phyloP scores from a whole-genome alignment of 805 yeast genomes.

The Saccharomycopsis microspora region DNA sequence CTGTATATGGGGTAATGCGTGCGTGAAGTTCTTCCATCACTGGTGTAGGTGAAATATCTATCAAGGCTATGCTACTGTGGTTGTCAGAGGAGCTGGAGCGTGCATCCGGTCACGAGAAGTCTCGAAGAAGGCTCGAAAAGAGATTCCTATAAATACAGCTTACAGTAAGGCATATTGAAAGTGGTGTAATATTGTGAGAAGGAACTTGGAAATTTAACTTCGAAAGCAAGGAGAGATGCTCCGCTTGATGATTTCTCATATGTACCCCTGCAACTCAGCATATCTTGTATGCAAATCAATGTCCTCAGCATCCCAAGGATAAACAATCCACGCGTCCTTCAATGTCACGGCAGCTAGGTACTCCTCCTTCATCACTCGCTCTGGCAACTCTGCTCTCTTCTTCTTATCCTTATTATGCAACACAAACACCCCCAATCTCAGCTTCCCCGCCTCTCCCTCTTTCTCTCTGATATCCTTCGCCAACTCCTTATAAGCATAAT shows the following conservation, averaged over 20 bases:
- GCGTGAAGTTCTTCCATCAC: too few relatives aligned
- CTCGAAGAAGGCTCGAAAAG: not conserved
- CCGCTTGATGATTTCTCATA: constrained; percentile 19
- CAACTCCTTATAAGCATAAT: constrained; percentile 71
- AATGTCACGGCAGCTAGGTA: constrained; percentile 69
- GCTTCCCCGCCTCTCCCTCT: constrained; percentile 46
- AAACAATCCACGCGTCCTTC: constrained; percentile 75
- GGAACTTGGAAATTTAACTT: not conserved
- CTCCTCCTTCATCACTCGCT: constrained; percentile 48
- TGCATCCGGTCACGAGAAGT: too few relatives aligned
- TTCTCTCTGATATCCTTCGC: constrained; percentile 45
- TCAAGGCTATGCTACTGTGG: too few relatives aligned
- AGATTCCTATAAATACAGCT: not conserved
- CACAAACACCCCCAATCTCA: constrained; percentile 67
- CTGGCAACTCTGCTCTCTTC: constrained; percentile 65
- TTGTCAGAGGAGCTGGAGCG: too few relatives aligned
- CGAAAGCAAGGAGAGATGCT: not conserved
- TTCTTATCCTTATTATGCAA: constrained; percentile 77
- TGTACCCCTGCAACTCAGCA: constrained; percentile 60
- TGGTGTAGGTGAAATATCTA: too few relatives aligned
- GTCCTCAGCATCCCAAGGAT: constrained; percentile 84
- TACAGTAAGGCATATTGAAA: not conserved
- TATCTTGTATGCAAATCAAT: constrained; percentile 63
- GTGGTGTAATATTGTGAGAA: not conserved
- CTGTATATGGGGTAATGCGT: too few relatives aligned